These are phyloP conservation scores for Scytalidium lignicola DNA, from an alignment of 2,329 filamentous ascomycete species.

Conservation along the genomic window DNA sequence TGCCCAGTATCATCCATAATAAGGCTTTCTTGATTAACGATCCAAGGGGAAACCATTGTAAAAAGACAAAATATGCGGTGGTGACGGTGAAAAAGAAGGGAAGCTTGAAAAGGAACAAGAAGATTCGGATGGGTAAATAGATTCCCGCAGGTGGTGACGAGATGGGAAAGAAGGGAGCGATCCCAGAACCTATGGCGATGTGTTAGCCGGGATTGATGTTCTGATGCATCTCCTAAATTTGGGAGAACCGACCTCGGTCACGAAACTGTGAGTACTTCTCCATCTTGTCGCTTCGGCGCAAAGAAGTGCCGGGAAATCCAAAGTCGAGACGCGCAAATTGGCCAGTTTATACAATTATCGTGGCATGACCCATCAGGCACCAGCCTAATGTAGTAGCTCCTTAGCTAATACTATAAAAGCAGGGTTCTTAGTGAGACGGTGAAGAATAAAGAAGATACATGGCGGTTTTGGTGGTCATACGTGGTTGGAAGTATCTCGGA, in stretches of 20 bases:
- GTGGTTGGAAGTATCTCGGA: not conserved
- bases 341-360: not conserved
- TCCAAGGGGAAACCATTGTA: conserved; percentile 76
- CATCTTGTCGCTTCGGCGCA: conserved; percentile 38
- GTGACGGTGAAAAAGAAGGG: conserved; percentile 68
- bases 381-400: not conserved
- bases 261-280: conserved; percentile 73
- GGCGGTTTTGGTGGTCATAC: not conserved
- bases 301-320: not conserved
- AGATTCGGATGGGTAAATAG: conserved; percentile 58
- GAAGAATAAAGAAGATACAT: not conserved
- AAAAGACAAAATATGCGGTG: conserved; percentile 68
- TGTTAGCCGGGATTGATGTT: conserved; percentile 17
- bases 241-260: conserved; percentile 54
- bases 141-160: conserved; percentile 58
- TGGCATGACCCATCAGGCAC: not conserved
- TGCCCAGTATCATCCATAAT: conserved; percentile 80
- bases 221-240: conserved; percentile 1
- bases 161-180: conserved; percentile 90
- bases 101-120: conserved; percentile 76
- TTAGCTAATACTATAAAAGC: not conserved
- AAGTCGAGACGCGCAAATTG: not conserved
- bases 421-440: not conserved
- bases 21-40: conserved; percentile 71
- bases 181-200: conserved; percentile 69